Evolutionary conservation across 371 early-diverging fungal genomes (phyloP), one percentile per base, ranked within the genome.

Genomic region (Circinella umbellata): DNA sequence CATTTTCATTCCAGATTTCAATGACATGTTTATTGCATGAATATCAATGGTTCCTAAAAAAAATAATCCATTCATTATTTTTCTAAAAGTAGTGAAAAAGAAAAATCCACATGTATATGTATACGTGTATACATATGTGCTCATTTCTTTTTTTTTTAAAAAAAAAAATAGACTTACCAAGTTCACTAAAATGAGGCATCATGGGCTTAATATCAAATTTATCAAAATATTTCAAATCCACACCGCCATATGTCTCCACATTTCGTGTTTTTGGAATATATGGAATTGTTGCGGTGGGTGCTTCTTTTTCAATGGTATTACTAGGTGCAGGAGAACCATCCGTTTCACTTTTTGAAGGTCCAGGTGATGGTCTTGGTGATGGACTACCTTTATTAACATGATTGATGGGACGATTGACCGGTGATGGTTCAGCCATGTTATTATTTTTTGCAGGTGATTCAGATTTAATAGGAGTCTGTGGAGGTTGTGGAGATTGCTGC

Each of bases 201-300:
- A 80, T 76, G 7, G 85, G 84, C 35, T 84, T 89, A 39, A 89
- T 80, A 36, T 83, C 83, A 62, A 85, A 85, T 68, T 86, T 87
- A 46, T 87, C 84, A 71, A 88, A 83, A 39, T 87, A 81, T 72
- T 89, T 86, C n/a, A 92, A 70, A 72, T 93, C 92, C 8, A 91
- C 76, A 0, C 93, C 93, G 27, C 93, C 93, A 68, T 87, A 91
- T 0, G 92, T 90, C 67, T 93, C 93, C 1, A 91, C 84, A 53
- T 77, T 82, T 27, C 85, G 77, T 35, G 81, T 82, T 55, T 83
- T 82, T 34, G 85, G 83, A 48, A 82, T 73, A 75, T 85, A 85
- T 4, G 80, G 76, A 69, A 64, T 20, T 65, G 67, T 59, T 13
- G 10, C 7, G 14, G 51, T 47, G 7, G 42, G 20, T 20, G 63